Evolutionary conservation across 495 filamentous ascomycete genomes (phyloP), one percentile per base, ranked within the genome.

Genomic region (Tuber borchii): DNA sequence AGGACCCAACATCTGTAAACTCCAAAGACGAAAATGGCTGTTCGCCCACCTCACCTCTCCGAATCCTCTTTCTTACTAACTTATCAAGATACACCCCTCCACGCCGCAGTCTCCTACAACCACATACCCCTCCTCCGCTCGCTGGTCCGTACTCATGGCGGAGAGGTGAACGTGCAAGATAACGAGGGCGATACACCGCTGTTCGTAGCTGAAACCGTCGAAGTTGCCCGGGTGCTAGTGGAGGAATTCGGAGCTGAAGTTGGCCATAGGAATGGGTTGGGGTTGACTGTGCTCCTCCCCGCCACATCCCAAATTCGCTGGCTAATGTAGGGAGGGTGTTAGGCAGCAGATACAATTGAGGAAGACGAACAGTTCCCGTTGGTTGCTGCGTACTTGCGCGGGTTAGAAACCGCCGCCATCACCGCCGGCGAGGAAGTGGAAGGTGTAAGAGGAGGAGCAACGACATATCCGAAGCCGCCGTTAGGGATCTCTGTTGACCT

Each of bases 141-240:
- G 1, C 89, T 99, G 2, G 88, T 96, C n/a, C 85, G 87, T 45
- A 92, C 92, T 20, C 94, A 92, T 84, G 85, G 90, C 37, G 93
- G 93, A 16, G 85, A 93, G 75, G 89, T 92, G 44, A 91, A 97
- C 81, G 84, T 97, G 65, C 87, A 87, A 72, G 95, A 97, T 80
- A 90, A 94, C 82, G 95, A 98, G 83, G 90, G 90, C 71, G 95
- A 99, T 84, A 97, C 95, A 12, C 91, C 94, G 31, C 87, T 99
- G 7, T 98, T 97, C 78, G 92, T 92, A 17, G 88, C 89, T 40
- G 95, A 99, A 82, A 90, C 87, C 0, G 87, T 93, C 44, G 90
- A 91, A 5, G 87, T 92, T 31, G 94, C 95, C 45, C 88, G 88
- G 77, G 87, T 89, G 43, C 86, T 97, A 17, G 88, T 97, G 8